Evolutionary conservation across 1,139 yeast genomes (phyloP).

Genomic region (Taphrina communis): DNA sequence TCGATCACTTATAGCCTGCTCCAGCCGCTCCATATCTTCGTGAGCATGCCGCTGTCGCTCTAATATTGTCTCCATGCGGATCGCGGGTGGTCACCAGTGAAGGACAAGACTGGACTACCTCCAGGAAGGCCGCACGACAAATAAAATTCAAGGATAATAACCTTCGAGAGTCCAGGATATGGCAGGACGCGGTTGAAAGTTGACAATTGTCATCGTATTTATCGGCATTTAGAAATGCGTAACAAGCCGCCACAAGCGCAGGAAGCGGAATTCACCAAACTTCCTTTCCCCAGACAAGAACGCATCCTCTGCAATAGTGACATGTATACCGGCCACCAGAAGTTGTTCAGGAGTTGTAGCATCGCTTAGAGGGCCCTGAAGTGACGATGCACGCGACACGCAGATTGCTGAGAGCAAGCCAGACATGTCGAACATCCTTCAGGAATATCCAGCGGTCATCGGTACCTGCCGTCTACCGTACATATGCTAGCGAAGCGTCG

Average conservation of each 20-base stretch:
- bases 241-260: not conserved
- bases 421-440: constrained; percentile 4
- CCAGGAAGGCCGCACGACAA: not conserved
- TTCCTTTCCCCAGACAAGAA: not conserved
- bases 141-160: too few species aligned
- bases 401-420: constrained; percentile 9
- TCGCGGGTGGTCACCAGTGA: not conserved
- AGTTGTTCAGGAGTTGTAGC: not conserved
- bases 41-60: constrained; percentile 47
- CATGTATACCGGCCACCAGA: not conserved
- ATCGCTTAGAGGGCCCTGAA: not conserved
- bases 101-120: not conserved
- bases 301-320: not conserved
- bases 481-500: constrained; percentile 14
- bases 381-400: constrained; percentile 7
- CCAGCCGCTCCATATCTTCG: constrained; percentile 58
- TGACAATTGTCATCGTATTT: constrained; percentile 1
- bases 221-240: not conserved
- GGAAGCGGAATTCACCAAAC: not conserved
- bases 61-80: constrained; percentile 42
- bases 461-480: not conserved
- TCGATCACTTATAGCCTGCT: constrained; percentile 61
- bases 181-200: not conserved
- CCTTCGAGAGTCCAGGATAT: too few species aligned
- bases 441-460: constrained; percentile 5